These are phyloP conservation scores for Lichina pygmaea DNA, from an alignment of 495 filamentous ascomycete species.

Conservation along the genomic window DNA sequence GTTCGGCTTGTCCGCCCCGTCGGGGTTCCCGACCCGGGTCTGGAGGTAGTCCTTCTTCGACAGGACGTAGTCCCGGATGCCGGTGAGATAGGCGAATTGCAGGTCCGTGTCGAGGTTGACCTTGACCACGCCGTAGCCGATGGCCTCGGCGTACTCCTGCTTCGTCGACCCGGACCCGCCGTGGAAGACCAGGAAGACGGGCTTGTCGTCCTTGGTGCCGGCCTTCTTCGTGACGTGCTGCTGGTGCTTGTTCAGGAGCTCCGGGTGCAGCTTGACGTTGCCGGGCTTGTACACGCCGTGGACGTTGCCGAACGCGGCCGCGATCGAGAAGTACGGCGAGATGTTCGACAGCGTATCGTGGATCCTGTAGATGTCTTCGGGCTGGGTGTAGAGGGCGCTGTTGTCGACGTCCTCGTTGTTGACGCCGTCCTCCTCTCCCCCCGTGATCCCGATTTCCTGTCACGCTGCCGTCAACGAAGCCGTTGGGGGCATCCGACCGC, in stretches of 20 bases:
- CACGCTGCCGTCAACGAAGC: neutral
- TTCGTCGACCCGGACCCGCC: conserved; percentile 80
- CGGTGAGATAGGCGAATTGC: conserved; percentile 64
- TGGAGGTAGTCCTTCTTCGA: conserved; percentile 87
- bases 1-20: conserved; percentile 89
- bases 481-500: neutral
- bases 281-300: conserved; percentile 99
- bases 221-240: conserved; percentile 57
- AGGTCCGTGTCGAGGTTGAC: conserved; percentile 86
- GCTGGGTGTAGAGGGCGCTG: conserved; percentile 89
- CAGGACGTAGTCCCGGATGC: conserved; percentile 79
- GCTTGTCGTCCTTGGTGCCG: conserved; percentile 43
- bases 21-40: conserved; percentile 75
- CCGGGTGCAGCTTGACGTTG: conserved; percentile 86
- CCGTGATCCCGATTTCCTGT: conserved; percentile 73
- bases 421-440: conserved; percentile 87
- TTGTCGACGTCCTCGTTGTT: conserved; percentile 82
- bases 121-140: conserved; percentile 88
- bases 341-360: conserved; percentile 56
- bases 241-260: conserved; percentile 88
- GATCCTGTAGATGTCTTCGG: conserved; percentile 79
- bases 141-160: conserved; percentile 66
- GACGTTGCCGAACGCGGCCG: conserved; percentile 94
- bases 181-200: conserved; percentile 98
- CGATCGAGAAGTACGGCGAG: conserved; percentile 88